Evolutionary conservation across 2,329 filamentous ascomycete species (phyloP).

Genomic region (Dothistroma septosporum): DNA sequence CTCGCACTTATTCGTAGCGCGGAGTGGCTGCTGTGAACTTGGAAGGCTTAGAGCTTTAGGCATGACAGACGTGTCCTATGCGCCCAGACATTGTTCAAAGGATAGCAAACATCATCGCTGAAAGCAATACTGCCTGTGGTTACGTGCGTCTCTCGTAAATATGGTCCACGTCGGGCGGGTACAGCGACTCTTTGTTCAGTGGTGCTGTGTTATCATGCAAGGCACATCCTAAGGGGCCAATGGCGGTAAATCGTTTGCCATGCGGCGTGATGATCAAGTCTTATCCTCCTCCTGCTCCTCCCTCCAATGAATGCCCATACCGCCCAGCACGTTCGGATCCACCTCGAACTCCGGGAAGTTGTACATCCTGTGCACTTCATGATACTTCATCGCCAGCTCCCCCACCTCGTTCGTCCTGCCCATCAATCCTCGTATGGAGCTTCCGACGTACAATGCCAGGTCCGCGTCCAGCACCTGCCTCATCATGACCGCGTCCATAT

Average conservation of each 20-base stretch:
- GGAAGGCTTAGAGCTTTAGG: too few relatives aligned
- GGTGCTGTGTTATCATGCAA: neutral
- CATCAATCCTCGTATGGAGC: conserved; percentile 19
- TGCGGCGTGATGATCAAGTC: neutral
- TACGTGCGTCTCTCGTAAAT: too few relatives aligned
- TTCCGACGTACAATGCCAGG: conserved; percentile 24
- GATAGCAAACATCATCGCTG: neutral
- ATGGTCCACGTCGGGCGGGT: too few relatives aligned
- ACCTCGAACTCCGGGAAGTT: conserved; percentile 28
- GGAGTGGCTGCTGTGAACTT: too few relatives aligned
- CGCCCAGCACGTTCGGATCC: conserved; percentile 31
- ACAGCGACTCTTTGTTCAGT: neutral
- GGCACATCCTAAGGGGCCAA: neutral
- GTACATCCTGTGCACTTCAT: conserved; percentile 9
- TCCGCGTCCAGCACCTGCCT: conserved; percentile 15
- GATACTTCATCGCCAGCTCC: conserved; percentile 16
- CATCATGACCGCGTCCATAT: conserved; percentile 20
- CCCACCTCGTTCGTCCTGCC: conserved; percentile 9
- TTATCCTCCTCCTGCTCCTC: conserved; percentile 24
- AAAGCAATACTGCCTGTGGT: neutral
- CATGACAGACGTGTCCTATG: too few relatives aligned
- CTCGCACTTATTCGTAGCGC: too few relatives aligned
- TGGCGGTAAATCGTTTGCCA: too few relatives aligned
- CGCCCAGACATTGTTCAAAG: too few relatives aligned
- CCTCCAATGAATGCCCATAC: conserved; percentile 26